These are phyloP conservation scores for Cephalotrichum gorgonifer DNA, from an alignment of 2,329 filamentous ascomycete species.

Conservation along the genomic window DNA sequence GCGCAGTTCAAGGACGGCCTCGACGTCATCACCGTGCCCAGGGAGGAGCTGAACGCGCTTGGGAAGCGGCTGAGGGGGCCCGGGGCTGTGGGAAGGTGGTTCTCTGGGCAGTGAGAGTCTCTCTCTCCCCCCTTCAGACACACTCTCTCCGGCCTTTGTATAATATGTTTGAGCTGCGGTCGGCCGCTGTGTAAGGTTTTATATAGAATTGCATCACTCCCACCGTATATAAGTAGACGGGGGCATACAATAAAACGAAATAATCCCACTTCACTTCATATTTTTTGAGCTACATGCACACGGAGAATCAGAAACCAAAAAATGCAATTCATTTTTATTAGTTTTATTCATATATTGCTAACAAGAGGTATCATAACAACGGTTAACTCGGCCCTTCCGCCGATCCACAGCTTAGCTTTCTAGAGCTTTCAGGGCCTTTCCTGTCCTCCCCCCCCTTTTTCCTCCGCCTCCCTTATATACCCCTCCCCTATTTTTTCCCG, in stretches of 20 bases:
- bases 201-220: too few species aligned
- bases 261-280: too few species aligned
- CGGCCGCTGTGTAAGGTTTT: too few species aligned
- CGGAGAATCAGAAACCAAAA: too few species aligned
- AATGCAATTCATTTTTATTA: too few species aligned
- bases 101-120: not conserved
- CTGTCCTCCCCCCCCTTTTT: not conserved
- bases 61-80: conserved; percentile 3
- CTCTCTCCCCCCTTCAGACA: too few species aligned
- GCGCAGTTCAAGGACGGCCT: conserved; percentile 13
- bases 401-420: too few species aligned
- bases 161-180: too few species aligned
- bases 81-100: conserved; percentile 1
- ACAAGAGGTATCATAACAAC: conserved; percentile 5
- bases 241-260: too few species aligned
- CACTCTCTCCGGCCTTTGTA: too few species aligned
- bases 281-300: too few species aligned
- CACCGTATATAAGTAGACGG: too few species aligned
- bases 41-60: not conserved
- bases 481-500: not conserved
- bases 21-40: conserved; percentile 2
- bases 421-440: not conserved
- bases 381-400: not conserved
- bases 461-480: not conserved
- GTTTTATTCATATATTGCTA: not conserved